phyloP scores from a whole-genome alignment of 148 eudicot genomes.

The Pharnaceum exiguum region DNA sequence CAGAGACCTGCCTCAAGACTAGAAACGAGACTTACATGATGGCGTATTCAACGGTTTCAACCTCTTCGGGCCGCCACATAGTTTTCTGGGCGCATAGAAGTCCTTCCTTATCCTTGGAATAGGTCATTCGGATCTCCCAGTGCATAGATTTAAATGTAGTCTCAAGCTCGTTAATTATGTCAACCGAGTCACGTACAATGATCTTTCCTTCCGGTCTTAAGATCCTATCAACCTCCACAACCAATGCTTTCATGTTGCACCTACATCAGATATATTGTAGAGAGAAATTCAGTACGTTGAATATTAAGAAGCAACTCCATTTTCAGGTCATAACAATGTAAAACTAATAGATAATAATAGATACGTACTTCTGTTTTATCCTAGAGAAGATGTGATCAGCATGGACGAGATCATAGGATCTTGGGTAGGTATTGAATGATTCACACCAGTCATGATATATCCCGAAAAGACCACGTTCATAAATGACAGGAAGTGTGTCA shows the following conservation, averaged over 20 bases:
- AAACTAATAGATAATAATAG: neutral
- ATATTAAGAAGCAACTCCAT: neutral
- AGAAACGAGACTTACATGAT: slow-evolving; percentile 17
- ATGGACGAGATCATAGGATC: slow-evolving; percentile 80
- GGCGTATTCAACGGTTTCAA: slow-evolving; percentile 42
- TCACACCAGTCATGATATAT: slow-evolving; percentile 86
- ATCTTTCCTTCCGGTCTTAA: slow-evolving; percentile 60
- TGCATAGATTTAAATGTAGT: slow-evolving; percentile 44
- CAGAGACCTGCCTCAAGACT: neutral
- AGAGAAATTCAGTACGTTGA: neutral
- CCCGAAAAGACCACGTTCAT: slow-evolving; percentile 79
- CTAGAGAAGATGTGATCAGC: slow-evolving; percentile 74
- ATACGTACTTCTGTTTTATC: slow-evolving; percentile 49
- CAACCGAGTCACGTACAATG: slow-evolving; percentile 50
- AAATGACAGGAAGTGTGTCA: slow-evolving; percentile 71
- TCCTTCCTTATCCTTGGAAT: slow-evolving; percentile 60
- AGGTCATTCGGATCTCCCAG: slow-evolving; percentile 53
- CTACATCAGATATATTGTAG: slow-evolving; percentile 13
- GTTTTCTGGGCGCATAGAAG: slow-evolving; percentile 57
- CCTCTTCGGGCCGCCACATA: slow-evolving; percentile 55
- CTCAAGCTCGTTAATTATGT: slow-evolving; percentile 45
- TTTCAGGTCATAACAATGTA: neutral
- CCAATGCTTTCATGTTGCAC: slow-evolving; percentile 47
- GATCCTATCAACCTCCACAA: slow-evolving; percentile 60
- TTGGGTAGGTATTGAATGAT: slow-evolving; percentile 77